Percentiles rank a stretch among this genome's conserved stretches.
phyloP scores from a whole-genome alignment of 768 basidiomycete species.

The Trametes punicea region DNA sequence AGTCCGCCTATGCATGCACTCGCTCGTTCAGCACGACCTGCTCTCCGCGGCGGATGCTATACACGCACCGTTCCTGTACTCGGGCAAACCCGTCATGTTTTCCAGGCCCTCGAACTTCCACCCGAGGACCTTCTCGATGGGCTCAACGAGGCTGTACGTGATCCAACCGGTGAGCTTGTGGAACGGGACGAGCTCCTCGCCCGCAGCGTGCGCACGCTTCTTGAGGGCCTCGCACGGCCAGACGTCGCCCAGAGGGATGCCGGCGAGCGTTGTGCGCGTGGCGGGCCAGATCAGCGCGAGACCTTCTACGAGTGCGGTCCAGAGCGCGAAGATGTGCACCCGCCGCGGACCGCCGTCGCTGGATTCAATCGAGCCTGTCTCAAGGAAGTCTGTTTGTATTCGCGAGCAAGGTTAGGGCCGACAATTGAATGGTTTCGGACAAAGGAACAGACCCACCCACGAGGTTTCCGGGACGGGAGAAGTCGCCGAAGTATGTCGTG shows the following conservation, averaged over 20 bases:
- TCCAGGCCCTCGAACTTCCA: constrained; percentile 84
- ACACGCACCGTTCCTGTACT: constrained; percentile 85
- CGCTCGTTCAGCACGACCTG: neutral
- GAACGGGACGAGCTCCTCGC: constrained; percentile 83
- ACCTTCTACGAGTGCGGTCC: constrained; percentile 78
- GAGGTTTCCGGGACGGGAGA: constrained; percentile 78
- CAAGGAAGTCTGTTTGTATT: constrained; percentile 59
- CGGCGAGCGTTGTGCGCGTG: constrained; percentile 62
- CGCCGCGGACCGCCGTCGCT: constrained; percentile 32
- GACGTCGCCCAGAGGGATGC: constrained; percentile 82
- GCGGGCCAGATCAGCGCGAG: constrained; percentile 88
- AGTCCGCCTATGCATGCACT: constrained; percentile 62
- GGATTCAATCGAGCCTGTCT: constrained; percentile 46
- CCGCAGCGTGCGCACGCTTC: constrained; percentile 32
- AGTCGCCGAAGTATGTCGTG: constrained; percentile 67
- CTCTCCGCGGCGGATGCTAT: neutral
- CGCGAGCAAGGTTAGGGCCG: neutral
- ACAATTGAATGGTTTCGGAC: neutral
- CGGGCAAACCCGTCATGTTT: constrained; percentile 89
- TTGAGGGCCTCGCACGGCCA: constrained; percentile 76
- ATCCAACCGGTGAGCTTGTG: constrained; percentile 97
- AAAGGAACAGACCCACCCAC: constrained; percentile 48
- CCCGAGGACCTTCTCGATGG: constrained; percentile 68
- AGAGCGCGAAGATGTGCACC: constrained; percentile 74
- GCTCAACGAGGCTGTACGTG: constrained; percentile 84